Percentiles rank a stretch among this genome's conserved stretches.
Conservation (phyloP, 208 protist species). For the Leishmania aethiopica region DNA sequence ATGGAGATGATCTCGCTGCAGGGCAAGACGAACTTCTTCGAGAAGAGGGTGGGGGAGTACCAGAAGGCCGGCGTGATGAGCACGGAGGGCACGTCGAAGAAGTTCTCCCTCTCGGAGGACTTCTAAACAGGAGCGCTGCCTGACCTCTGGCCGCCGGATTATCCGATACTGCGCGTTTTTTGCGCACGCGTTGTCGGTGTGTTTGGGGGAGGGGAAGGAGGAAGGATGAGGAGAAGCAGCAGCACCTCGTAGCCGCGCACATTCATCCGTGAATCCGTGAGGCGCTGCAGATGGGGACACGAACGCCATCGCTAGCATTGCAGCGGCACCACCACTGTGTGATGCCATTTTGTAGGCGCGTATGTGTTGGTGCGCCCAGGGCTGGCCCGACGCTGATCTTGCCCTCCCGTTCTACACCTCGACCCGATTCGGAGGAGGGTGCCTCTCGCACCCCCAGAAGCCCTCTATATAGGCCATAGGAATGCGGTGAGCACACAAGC, state of each 20-base stretch:
- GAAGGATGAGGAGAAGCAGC: neutral
- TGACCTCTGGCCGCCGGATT: conserved; percentile 78
- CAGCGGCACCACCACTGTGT: neutral
- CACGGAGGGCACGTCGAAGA: conserved; percentile 65
- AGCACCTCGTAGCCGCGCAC: neutral
- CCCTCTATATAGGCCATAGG: neutral
- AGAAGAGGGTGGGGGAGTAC: conserved; percentile 99
- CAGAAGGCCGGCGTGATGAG: conserved; percentile 97
- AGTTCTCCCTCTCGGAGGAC: conserved; percentile 91
- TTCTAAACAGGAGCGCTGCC: conserved; percentile 70
- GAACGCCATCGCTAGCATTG: neutral
- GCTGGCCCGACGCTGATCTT: neutral
- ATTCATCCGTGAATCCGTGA: neutral
- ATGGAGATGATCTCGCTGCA: conserved; percentile 99
- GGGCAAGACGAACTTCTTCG: conserved; percentile 99
- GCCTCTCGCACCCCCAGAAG: neutral
- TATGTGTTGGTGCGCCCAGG: neutral
- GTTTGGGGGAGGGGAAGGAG: neutral
- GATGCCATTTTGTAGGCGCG: neutral
- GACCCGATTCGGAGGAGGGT: neutral
- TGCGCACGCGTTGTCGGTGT: neutral
- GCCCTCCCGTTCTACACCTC: neutral
- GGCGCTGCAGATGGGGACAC: neutral
- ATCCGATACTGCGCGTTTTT: neutral
- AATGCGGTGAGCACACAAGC: no score